phyloP scores from a whole-genome alignment of 257 asterid species.

The Salvia hispanica region DNA sequence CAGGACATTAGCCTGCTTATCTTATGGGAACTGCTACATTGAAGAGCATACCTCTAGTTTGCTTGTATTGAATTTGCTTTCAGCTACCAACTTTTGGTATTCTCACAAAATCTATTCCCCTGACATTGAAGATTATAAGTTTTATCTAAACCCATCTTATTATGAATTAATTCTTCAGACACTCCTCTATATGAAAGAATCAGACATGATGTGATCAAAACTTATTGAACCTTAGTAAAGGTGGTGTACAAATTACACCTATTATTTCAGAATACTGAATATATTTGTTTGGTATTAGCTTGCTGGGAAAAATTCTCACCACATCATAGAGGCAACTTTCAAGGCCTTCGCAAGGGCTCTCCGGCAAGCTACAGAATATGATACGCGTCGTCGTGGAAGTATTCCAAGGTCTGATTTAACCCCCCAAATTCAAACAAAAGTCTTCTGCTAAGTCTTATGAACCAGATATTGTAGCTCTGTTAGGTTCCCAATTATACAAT shows the following conservation, averaged over 20 bases:
- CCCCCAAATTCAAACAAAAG: not conserved
- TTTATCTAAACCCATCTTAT: no score
- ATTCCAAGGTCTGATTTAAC: constrained; percentile 66
- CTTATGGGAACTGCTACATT: not conserved
- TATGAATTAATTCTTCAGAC: not conserved
- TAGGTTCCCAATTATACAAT: not conserved
- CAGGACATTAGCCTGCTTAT: not conserved
- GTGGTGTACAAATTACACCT: not conserved
- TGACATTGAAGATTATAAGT: not conserved
- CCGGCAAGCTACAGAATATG: constrained; percentile 89
- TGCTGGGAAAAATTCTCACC: constrained; percentile 94
- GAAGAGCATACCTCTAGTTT: not conserved
- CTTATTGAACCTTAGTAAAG: constrained; percentile 6
- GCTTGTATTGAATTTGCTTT: constrained; percentile 11
- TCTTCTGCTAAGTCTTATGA: not conserved
- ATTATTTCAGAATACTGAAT: constrained; percentile 14
- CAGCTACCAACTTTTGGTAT: not conserved
- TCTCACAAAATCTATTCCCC: not conserved
- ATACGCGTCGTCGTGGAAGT: constrained; percentile 82
- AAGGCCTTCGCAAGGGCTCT: constrained; percentile 99
- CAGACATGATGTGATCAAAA: not conserved
- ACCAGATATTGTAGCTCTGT: not conserved
- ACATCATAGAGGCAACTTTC: constrained; percentile 96
- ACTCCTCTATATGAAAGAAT: not conserved
- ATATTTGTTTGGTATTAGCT: constrained; percentile 54